Evolutionary conservation across 1,139 yeast genomes (phyloP).

Genomic region (Yamadazyma pseudoaaseri): DNA sequence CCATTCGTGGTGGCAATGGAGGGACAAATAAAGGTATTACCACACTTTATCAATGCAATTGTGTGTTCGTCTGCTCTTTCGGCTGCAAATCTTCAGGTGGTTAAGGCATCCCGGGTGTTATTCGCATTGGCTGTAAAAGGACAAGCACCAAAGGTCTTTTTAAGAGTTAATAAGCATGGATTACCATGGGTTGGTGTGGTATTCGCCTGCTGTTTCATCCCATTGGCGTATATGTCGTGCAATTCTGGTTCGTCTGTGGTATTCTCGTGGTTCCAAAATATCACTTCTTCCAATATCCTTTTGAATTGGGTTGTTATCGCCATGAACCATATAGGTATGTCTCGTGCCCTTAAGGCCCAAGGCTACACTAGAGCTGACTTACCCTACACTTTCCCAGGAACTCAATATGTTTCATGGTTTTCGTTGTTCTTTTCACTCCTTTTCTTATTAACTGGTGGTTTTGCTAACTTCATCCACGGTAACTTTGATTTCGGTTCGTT

Average conservation of each 20-base stretch:
- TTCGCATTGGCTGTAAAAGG: conserved; percentile 51
- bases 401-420: conserved; percentile 31
- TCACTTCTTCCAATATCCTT: conserved; percentile 59
- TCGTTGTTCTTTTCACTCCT: conserved; percentile 32
- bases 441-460: conserved; percentile 41
- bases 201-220: conserved; percentile 51
- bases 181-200: conserved; percentile 53
- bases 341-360: conserved; percentile 31
- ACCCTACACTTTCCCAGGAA: conserved; percentile 30
- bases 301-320: conserved; percentile 48
- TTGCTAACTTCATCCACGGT: conserved; percentile 34
- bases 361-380: conserved; percentile 32
- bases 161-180: conserved; percentile 54
- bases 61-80: conserved; percentile 50
- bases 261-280: conserved; percentile 62
- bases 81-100: conserved; percentile 52
- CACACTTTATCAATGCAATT: conserved; percentile 54
- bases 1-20: conserved; percentile 42
- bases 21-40: conserved; percentile 37
- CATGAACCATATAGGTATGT: conserved; percentile 33
- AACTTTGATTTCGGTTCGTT: conserved; percentile 31
- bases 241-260: conserved; percentile 44
- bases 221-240: conserved; percentile 60
- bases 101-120: conserved; percentile 51
- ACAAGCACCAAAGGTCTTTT: conserved; percentile 40